phyloP scores from a whole-genome alignment of 1,284 basidiomycete species.

The Puccinia horiana region DNA sequence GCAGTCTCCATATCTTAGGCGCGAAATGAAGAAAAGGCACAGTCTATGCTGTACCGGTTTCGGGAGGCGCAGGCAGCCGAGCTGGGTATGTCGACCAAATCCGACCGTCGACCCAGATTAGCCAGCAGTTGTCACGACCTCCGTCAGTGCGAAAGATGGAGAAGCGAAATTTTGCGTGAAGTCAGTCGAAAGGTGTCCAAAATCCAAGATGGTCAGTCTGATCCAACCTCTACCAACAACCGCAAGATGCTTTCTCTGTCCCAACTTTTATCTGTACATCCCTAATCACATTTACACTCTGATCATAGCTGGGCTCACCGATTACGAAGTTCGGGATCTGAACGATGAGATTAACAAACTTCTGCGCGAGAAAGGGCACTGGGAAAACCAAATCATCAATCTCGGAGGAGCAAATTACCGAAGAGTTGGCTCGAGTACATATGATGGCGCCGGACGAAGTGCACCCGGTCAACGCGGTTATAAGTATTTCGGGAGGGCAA shows the following conservation, averaged over 20 bases:
- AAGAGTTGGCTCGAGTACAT: constrained; percentile 77
- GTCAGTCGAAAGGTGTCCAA: constrained; percentile 95
- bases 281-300: neutral
- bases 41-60: constrained; percentile 98
- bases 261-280: neutral
- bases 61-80: constrained; percentile 94
- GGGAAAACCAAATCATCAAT: constrained; percentile 94
- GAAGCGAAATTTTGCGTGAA: constrained; percentile 89
- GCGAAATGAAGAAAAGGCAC: constrained; percentile 94
- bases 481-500: constrained; percentile 98
- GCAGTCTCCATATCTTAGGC: constrained; percentile 62
- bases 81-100: constrained; percentile 79
- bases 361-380: constrained; percentile 90
- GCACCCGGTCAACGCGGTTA: constrained; percentile 97
- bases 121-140: constrained; percentile 85
- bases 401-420: constrained; percentile 96
- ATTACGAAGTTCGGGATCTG: constrained; percentile 92
- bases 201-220: constrained; percentile 79
- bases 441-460: constrained; percentile 89
- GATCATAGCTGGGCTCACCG: constrained; percentile 75
- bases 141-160: constrained; percentile 90
- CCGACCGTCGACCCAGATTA: constrained; percentile 81
- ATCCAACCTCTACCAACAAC: neutral
- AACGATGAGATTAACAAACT: constrained; percentile 99
- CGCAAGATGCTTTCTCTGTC: neutral